These are phyloP conservation scores for Diaporthe nobilis DNA, from an alignment of 2,329 filamentous ascomycete genomes.

Conservation along the genomic window DNA sequence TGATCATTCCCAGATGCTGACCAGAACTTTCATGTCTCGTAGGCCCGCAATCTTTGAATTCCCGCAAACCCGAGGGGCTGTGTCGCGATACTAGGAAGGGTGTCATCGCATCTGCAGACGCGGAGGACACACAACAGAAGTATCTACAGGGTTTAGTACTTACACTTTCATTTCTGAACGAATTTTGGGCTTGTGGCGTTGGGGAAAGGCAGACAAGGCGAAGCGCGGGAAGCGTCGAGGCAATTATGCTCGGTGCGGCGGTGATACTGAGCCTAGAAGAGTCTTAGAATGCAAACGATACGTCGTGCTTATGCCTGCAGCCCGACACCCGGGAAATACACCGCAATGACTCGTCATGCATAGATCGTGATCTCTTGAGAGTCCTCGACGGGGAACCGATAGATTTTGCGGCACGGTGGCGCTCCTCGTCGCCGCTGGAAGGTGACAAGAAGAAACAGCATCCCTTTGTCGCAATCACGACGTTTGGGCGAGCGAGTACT, in stretches of 20 bases:
- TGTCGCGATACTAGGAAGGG: background rate
- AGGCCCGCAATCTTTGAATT: background rate
- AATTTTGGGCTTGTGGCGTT: background rate
- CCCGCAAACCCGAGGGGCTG: background rate
- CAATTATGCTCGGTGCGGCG: background rate
- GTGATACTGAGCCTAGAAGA: constrained; percentile 4
- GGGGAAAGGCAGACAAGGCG: background rate
- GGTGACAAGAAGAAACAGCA: too few relatives aligned
- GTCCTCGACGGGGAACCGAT: background rate
- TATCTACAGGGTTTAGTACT: background rate
- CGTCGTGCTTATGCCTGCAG: background rate
- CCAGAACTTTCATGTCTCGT: background rate
- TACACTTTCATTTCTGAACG: background rate
- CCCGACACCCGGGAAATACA: background rate
- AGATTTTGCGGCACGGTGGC: background rate
- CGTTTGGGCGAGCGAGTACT: background rate
- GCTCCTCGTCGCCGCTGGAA: background rate
- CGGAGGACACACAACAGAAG: background rate
- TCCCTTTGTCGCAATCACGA: background rate
- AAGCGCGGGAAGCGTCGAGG: constrained; percentile 12
- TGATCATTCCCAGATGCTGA: background rate
- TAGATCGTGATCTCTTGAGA: constrained; percentile 1
- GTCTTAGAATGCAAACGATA: background rate
- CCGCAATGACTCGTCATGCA: constrained; percentile 26
- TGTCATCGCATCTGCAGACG: background rate